Conservation (phyloP, 495 filamentous ascomycete species). For the Podospora anserina region DNA sequence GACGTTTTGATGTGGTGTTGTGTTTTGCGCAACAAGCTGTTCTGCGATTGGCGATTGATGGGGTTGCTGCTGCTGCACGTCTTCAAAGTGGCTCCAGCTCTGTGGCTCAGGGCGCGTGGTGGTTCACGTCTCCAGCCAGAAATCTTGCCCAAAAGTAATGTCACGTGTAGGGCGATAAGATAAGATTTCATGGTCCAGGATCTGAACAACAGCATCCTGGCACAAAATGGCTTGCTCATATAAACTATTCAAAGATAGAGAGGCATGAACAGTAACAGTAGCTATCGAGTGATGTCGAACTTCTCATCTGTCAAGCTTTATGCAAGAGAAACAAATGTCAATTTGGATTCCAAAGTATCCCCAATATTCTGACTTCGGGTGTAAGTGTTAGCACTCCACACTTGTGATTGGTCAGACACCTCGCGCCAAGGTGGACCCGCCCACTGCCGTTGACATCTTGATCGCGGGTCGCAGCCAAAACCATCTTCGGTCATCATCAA, state of each 20-base stretch:
- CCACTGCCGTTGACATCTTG: background rate
- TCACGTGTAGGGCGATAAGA: conserved; percentile 23
- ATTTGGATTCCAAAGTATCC: too few species aligned
- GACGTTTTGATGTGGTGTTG: conserved; percentile 20
- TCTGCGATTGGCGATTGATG: conserved; percentile 16
- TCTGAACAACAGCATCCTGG: background rate
- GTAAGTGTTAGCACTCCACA: background rate
- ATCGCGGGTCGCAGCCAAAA: background rate
- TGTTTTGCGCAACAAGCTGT: conserved; percentile 11
- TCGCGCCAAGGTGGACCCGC: too few species aligned
- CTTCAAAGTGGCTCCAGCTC: conserved; percentile 12
- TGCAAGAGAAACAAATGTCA: too few species aligned
- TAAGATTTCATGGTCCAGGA: background rate
- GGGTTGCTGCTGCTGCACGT: conserved; percentile 11
- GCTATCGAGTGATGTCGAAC: too few species aligned
- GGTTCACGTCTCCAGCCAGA: conserved; percentile 1
- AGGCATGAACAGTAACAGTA: too few species aligned
- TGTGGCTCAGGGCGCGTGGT: conserved; percentile 6
- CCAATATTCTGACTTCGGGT: background rate
- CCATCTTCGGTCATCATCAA: background rate
- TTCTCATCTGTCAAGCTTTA: too few species aligned
- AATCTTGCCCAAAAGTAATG: conserved; percentile 15
- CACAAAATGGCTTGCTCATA: conserved; percentile 9
- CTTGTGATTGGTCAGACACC: background rate
- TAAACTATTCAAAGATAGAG: too few species aligned